These are phyloP conservation scores for Leptoxyphium fumago DNA, from an alignment of 2,329 filamentous ascomycete species.

Conservation along the genomic window DNA sequence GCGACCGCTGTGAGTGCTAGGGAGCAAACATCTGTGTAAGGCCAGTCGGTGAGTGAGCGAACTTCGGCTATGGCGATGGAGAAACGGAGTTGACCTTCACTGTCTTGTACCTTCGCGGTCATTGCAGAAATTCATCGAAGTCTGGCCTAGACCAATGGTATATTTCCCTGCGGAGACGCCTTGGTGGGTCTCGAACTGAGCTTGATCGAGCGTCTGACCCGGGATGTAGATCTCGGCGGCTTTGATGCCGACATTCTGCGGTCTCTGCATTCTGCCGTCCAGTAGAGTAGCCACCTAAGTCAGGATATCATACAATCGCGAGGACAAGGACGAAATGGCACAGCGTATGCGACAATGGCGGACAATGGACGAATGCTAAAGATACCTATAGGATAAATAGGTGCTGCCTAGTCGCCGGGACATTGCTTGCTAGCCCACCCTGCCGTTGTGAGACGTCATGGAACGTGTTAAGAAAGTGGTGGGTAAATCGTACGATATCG, in stretches of 20 bases:
- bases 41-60: not conserved
- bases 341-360: too few species aligned
- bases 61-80: not conserved
- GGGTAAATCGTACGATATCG: too few species aligned
- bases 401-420: too few species aligned
- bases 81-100: not conserved
- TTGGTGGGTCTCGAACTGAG: slow-evolving; percentile 40
- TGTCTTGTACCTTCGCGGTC: slow-evolving; percentile 31
- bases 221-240: slow-evolving; percentile 41
- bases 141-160: slow-evolving; percentile 40
- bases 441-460: too few species aligned
- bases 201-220: slow-evolving; percentile 38
- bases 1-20: slow-evolving; percentile 37
- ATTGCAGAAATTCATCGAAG: slow-evolving; percentile 41
- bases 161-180: slow-evolving; percentile 37
- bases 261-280: slow-evolving; percentile 20
- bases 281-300: too few species aligned
- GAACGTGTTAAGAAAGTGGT: too few species aligned
- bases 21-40: slow-evolving; percentile 35
- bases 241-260: slow-evolving; percentile 38
- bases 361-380: too few species aligned
- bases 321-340: too few species aligned
- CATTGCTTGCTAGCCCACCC: too few species aligned
- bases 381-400: too few species aligned
- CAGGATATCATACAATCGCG: too few species aligned